Evolutionary conservation across 2,329 filamentous ascomycete genomes (phyloP).

Genomic region (Aaosphaeria pasadenensis): DNA sequence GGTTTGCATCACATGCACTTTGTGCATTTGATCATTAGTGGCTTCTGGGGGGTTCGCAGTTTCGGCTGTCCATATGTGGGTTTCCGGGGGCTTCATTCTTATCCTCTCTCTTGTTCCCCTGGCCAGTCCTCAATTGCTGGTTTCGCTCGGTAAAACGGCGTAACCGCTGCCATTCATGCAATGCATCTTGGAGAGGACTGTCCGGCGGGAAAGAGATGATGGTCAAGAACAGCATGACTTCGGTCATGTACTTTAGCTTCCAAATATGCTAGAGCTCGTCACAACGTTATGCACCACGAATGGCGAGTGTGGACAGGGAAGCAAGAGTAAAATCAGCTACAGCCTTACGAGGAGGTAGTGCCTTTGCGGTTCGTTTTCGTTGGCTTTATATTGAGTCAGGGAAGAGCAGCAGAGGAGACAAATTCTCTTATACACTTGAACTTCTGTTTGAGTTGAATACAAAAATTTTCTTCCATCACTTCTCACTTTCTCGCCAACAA

Average conservation of each 20-base stretch:
- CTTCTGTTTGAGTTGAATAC: too few species aligned
- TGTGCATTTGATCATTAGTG: background rate
- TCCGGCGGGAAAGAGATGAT: background rate
- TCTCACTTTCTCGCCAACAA: too few species aligned
- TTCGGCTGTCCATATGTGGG: background rate
- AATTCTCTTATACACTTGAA: too few species aligned
- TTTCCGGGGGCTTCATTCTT: background rate
- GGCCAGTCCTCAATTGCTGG: too few species aligned
- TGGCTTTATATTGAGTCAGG: too few species aligned
- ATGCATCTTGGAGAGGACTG: background rate
- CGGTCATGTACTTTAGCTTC: constrained; percentile 22
- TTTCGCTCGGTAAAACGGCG: background rate
- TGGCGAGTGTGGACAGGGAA: constrained; percentile 43
- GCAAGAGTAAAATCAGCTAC: constrained; percentile 28
- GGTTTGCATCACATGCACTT: background rate
- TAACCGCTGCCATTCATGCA: background rate
- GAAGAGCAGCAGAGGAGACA: too few species aligned
- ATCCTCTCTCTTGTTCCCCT: too few species aligned
- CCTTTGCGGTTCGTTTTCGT: background rate
- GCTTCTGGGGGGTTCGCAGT: constrained; percentile 2
- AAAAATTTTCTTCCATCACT: too few species aligned
- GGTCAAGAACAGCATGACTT: background rate
- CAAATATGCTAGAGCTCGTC: constrained; percentile 43
- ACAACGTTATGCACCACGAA: constrained; percentile 33
- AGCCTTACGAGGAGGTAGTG: background rate